phyloP scores from a whole-genome alignment of 208 protist species.

The Wallacemonas rigidus region DNA sequence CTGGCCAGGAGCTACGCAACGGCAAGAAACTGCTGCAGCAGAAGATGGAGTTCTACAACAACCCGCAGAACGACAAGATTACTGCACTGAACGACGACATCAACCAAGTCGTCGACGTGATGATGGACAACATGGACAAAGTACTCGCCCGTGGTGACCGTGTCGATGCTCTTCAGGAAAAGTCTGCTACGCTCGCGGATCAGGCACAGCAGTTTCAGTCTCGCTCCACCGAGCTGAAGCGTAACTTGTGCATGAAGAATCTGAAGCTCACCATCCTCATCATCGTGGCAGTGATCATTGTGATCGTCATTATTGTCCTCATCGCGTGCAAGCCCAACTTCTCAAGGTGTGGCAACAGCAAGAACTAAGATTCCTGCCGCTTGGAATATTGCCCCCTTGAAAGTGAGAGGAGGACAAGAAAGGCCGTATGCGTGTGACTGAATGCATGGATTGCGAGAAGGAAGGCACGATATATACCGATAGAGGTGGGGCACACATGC shows the following conservation, averaged over 20 bases:
- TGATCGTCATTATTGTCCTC: conserved; percentile 86
- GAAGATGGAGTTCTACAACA: conserved; percentile 95
- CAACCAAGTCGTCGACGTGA: conserved; percentile 91
- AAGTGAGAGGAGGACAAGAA: neutral
- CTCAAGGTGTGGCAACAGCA: conserved; percentile 56
- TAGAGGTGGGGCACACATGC: no score
- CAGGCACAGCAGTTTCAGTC: conserved; percentile 87
- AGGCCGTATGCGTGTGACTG: neutral
- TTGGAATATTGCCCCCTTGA: neutral
- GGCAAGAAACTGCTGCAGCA: conserved; percentile 91
- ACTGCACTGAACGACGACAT: conserved; percentile 88
- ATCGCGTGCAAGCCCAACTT: conserved; percentile 90
- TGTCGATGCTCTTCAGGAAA: conserved; percentile 88
- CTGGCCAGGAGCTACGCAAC: conserved; percentile 78
- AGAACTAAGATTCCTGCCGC: neutral
- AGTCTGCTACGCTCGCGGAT: conserved; percentile 76
- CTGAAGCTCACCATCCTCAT: conserved; percentile 90
- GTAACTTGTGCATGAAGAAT: conserved; percentile 90
- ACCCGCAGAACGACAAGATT: conserved; percentile 92
- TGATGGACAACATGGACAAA: conserved; percentile 94
- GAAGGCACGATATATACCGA: no score
- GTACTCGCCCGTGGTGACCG: conserved; percentile 86
- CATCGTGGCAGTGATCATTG: conserved; percentile 49
- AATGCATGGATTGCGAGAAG: no score
- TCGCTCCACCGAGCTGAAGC: conserved; percentile 85